Evolutionary conservation across 2,329 filamentous ascomycete species (phyloP), one percentile per base, ranked within the genome.

Genomic region (Cladosporium sp.): DNA sequence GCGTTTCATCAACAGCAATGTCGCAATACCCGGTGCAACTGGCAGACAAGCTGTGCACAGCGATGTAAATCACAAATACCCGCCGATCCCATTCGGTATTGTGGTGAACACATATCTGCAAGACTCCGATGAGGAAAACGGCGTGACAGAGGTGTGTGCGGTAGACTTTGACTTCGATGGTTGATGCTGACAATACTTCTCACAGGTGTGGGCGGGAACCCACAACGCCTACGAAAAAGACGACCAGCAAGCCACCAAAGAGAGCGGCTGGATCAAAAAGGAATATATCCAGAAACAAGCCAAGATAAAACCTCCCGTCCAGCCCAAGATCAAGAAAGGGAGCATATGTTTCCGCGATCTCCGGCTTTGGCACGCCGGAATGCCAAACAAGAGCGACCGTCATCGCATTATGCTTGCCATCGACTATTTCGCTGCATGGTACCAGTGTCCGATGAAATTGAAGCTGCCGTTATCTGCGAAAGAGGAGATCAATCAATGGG

Each of bases 311-410:
- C 72, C 72, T 3, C 73, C 73, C 0, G 58, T 76, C 5, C 75
- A 77, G 65, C 73, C 73, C 0, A 63, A 56, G 4, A 68, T 80
- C 8, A 73, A 71, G 20, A 77, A 77, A 56, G 78, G 77, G 0
- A 74, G 73, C 24, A 66, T 81, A 22, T 63, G 79, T 37, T 70
- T 80, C 42, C 71, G 78, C 5, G 78, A 80, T 60, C 65, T 80
- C 49, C 68, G 77, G 3, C 68, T 81, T 32, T 80, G 77, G 77
- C 78, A 80, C 68, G 77, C 76, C 7, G 77, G 78, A 0, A 78
- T 75, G 70, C 76, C 78, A n/a, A 81, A 80, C 65, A 61, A 66
- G 40, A 72, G 71, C 1, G 60, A 71, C 13, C 68, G 74, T 3
- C 72, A 74, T 19, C 68, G 78, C 37, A 73, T 80, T 19, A 80